Conservation (phyloP, 2,329 filamentous ascomycete genomes). For the Cercospora citrullina region DNA sequence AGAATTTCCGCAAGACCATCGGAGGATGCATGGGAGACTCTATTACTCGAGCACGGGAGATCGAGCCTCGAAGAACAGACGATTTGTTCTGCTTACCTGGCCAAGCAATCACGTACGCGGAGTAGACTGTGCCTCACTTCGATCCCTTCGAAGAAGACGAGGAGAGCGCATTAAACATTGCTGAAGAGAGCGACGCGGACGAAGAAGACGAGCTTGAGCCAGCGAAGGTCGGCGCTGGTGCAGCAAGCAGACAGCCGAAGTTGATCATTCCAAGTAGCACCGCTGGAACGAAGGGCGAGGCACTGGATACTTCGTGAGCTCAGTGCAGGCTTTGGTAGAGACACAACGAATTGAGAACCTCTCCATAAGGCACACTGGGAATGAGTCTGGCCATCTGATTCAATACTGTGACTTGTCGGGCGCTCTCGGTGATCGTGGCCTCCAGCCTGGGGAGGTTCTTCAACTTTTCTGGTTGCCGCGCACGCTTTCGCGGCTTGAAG, state of each 20-base stretch:
- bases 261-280: conserved; percentile 16
- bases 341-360: neutral
- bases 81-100: conserved; percentile 66
- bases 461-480: no score
- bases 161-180: conserved; percentile 9
- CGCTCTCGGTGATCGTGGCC: neutral
- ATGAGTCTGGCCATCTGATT: neutral
- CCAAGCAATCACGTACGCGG: conserved; percentile 31
- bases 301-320: neutral
- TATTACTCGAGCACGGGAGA: conserved; percentile 37
- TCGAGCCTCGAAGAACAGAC: conserved; percentile 44
- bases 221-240: neutral
- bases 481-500: neutral
- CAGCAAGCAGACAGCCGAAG: neutral
- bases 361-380: neutral
- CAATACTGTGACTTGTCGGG: no score
- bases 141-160: conserved; percentile 7
- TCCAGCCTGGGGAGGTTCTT: neutral
- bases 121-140: conserved; percentile 16
- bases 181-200: conserved; percentile 11
- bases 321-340: neutral
- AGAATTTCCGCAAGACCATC: conserved; percentile 61
- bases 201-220: neutral
- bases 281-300: neutral
- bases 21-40: conserved; percentile 62